Base-by-base conservation (phyloP, 305 asterid genomes). In the Andrographis paniculata region DNA sequence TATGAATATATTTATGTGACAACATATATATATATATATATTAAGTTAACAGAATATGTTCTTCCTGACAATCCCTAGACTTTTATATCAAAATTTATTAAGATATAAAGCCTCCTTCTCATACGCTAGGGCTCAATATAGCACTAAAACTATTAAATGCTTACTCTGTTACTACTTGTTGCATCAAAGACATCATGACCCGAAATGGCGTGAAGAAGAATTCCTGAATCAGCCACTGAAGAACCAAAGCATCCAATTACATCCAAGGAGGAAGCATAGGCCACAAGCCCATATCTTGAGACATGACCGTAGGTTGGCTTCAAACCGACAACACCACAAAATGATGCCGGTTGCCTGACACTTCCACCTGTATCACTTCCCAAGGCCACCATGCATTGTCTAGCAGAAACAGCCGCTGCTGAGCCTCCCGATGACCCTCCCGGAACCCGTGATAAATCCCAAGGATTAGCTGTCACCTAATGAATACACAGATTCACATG, bases 351-450 rank as follows among this genome's bases (percentile, higher is more conserved):
- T 58, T 91, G 96, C 58, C 98, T 84, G 21, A 91, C 96, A 70
- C 96, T 91, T 49, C 99, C 99, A 66, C 99, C 96, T 5, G 99
- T 86, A 67, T 91, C 99, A 55, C 95, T 86, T 64, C 99, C 95
- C 64, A 91, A 64, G 22, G 96, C 86, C 35, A 76, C 96, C 72
- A 80, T 77, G 74, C 99, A 91, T 50, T 91, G 99, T 66, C 89
- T 71, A 50, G 99, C 95, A 68, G 96, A 80, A 62, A 86, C 96
- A 60, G 96, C 88, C 14, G 99, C 86, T 43, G 99, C 99, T 24
- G 99, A 91, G 16, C 99, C 96, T 24, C 99, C 96, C 17, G 96
- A 86, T 31, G 99, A 91, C 14, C 96, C 99, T 48, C 99, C 99
- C 40, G 99, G 99, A 41, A 91, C 96, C 69, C 99, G 62, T 50